Evolutionary conservation across 2,329 filamentous ascomycete species (phyloP), one percentile per base, ranked within the genome.

Genomic region (Apiospora sp.): DNA sequence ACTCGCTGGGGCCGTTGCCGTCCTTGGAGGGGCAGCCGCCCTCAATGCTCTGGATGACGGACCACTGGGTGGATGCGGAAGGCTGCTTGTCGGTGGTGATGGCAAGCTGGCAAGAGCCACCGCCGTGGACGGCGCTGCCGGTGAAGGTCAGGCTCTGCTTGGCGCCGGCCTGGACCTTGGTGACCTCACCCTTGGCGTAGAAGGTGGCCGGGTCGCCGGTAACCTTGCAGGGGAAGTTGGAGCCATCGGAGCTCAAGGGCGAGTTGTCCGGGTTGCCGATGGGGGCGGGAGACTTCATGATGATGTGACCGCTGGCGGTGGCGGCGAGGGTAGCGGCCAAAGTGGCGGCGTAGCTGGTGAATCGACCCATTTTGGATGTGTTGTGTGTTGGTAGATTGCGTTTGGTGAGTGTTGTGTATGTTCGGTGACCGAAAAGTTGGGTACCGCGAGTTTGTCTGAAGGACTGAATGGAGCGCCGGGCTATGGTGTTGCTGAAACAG

Each of bases 21-120:
- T 78, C 86, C 54, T 80, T 79, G 1, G 87, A 83, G 0, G 92
- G 92, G 78, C 93, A 94, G 5, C 92, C 92, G 34, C 92, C 92
- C 67, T 91, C 84, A 69, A 92, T 90, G 0, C 89, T 92, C 77
- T 92, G 86, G 78, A 95, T 92, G 75, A 94, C 92, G 76, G 91
- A 90, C 88, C 90, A 95, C 64, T 86, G 86, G 1, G 86, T 88
- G 5, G 77, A 78, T 27, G 68, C 74, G 19, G 74, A 76, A 1
- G 79, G 79, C 44, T 76, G 74, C 12, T 74, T 85, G 75, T 94
- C 92, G 46, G 89, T 90, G 0, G 92, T 92, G 74, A 94, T 81
- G 30, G 88, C 89, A 76, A 94, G 85, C 79, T 95, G 93, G 80
- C 93, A 94, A 2, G 90, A 92, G 0, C 93, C 93, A 72, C 93